Base-by-base conservation (phyloP, 495 filamentous ascomycete genomes). In the Geoglossum glabrum region DNA sequence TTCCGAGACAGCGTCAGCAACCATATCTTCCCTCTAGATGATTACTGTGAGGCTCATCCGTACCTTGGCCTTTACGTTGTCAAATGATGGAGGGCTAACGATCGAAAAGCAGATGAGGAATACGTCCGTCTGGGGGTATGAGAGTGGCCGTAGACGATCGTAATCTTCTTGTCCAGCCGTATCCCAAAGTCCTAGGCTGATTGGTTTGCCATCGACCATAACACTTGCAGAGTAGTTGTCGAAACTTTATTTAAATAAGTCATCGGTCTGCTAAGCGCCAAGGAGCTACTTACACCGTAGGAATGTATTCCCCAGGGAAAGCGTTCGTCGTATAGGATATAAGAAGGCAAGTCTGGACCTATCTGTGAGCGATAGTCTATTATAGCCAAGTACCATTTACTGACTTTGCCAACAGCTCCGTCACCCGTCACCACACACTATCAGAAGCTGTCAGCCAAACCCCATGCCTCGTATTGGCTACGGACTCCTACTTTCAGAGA, bases 311-410 rank as follows among this genome's bases (percentile, higher is more conserved):
- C 62, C 92, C 92, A 17, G 92, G 92, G 70, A 98, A 98, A 43
- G 92, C 92, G 76, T 98, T 98, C 54, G 92, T 98, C 40, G 92
- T 97, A 70, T 97, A 97, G 21, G 92, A 97, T 67, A 98, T 98
- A 63, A 98, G 83, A 58, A 98, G 84, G 75, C 92, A 98, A 76
- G 92, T 98, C 93, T 97, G 64, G 27, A 40, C 25, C 45, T 17
- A 21, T 52, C 9, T 7, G 13, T 38, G 7, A 10, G 27, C 26
- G 54, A 17, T 6, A 10, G 26, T 1, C 17, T 45, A 45, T 19
- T 27, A 56, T 38, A 27, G 9, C 13, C 23, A 27, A 28, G 46
- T 45, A 50, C 49, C 17, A 15, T 43, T 56, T 69, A 77, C 69
- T 66, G 40, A 95, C 90, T 79, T 98, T 98, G 67, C 92, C 92